Conservation (phyloP, 345 rosid species). For the Ceriops decandra region DNA sequence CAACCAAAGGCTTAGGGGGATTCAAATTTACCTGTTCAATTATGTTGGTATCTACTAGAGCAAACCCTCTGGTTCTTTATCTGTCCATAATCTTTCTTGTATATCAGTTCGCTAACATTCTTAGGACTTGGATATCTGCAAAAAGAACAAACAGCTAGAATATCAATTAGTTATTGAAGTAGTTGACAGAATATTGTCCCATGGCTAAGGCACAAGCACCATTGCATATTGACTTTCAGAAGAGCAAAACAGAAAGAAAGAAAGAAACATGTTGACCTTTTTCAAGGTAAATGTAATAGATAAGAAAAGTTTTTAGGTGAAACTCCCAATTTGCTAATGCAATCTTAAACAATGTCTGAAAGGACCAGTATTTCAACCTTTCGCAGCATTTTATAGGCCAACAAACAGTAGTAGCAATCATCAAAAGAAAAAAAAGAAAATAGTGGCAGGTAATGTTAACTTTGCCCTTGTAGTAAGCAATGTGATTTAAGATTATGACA, state of each 20-base stretch:
- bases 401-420: neutral
- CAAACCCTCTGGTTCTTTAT: slow-evolving; percentile 50
- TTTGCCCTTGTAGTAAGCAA: neutral
- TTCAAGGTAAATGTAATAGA: neutral
- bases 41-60: slow-evolving; percentile 74
- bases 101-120: slow-evolving; percentile 63
- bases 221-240: neutral
- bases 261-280: neutral
- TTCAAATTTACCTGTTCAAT: slow-evolving; percentile 65
- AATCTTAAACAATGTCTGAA: neutral
- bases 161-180: neutral
- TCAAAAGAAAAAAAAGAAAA: neutral
- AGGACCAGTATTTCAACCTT: neutral
- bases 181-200: neutral
- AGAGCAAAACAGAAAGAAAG: neutral
- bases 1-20: neutral
- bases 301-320: neutral
- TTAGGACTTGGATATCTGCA: slow-evolving; percentile 69
- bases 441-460: neutral
- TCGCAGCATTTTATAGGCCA: neutral
- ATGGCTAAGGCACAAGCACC: neutral
- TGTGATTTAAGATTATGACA: too few species aligned
- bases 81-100: slow-evolving; percentile 73
- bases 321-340: neutral
- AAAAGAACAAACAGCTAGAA: neutral